phyloP scores from a whole-genome alignment of 306 rosid genomes.

The Rosa lucieae region DNA sequence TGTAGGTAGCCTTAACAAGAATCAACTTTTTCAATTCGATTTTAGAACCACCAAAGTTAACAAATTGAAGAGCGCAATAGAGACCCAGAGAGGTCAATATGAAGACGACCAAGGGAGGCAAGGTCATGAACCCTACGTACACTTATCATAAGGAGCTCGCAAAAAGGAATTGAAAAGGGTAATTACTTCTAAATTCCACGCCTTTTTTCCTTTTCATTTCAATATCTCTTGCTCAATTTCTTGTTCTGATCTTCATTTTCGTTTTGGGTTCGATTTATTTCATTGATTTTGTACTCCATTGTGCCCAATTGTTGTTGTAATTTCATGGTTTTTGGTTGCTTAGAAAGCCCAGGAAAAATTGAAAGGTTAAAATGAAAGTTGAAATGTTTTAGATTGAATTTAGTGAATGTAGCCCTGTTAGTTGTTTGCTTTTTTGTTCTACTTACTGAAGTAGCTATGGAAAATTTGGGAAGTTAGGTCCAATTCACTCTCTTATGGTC shows the following conservation, averaged over 20 bases:
- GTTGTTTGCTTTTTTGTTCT: background rate
- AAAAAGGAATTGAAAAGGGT: constrained; percentile 95
- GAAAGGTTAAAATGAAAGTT: background rate
- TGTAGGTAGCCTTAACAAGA: too few relatives aligned
- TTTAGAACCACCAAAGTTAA: too few relatives aligned
- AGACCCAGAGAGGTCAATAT: constrained; percentile 30
- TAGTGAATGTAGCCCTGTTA: constrained; percentile 5
- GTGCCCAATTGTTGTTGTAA: background rate
- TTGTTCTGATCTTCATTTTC: background rate
- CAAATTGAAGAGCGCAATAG: constrained; percentile 12
- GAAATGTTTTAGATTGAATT: background rate
- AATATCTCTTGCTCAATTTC: background rate
- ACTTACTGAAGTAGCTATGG: background rate
- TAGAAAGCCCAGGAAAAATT: background rate
- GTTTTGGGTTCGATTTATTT: background rate
- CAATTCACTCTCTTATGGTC: too few relatives aligned
- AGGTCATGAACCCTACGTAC: constrained; percentile 96
- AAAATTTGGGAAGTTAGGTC: background rate
- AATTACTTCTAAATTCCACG: background rate
- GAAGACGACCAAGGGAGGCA: constrained; percentile 98
- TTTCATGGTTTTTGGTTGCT: background rate
- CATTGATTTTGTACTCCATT: background rate
- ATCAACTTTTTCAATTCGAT: background rate
- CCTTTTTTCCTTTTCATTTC: background rate
- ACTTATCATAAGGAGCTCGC: constrained; percentile 94